phyloP scores from a whole-genome alignment of 2,329 filamentous ascomycete genomes.

The Fusarium duplospermum region DNA sequence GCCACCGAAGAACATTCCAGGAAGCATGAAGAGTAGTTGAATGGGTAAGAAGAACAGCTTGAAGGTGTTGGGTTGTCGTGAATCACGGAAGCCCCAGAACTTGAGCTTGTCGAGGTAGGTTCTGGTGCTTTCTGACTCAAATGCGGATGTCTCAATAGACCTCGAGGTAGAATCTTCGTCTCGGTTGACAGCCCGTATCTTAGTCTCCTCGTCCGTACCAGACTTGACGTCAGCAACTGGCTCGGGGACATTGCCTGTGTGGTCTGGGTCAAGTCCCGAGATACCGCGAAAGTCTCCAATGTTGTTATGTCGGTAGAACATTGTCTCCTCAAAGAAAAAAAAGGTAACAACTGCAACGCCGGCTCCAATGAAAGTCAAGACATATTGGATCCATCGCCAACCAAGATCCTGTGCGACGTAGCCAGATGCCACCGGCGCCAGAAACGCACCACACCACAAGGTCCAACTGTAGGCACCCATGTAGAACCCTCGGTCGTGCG shows the following conservation, averaged over 20 bases:
- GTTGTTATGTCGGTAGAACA: slow-evolving; percentile 28
- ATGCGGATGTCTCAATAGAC: background rate
- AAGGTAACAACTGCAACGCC: slow-evolving; percentile 22
- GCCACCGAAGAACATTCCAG: slow-evolving; percentile 39
- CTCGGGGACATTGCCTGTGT: background rate
- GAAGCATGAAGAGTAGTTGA: slow-evolving; percentile 15
- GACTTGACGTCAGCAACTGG: background rate
- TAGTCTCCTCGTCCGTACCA: background rate
- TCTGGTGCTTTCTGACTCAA: slow-evolving; percentile 8
- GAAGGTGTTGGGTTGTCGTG: slow-evolving; percentile 35
- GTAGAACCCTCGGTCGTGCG: slow-evolving; percentile 41
- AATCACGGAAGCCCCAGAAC: slow-evolving; percentile 32
- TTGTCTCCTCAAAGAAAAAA: slow-evolving; percentile 43
- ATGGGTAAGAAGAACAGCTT: slow-evolving; percentile 33
- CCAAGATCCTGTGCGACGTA: slow-evolving; percentile 37
- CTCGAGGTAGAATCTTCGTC: background rate
- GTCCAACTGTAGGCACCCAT: slow-evolving; percentile 43
- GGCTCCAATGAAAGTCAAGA: slow-evolving; percentile 31
- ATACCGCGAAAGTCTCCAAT: slow-evolving; percentile 4
- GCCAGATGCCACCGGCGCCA: slow-evolving; percentile 39
- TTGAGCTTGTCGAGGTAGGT: slow-evolving; percentile 31
- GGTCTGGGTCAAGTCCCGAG: background rate
- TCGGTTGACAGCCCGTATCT: background rate
- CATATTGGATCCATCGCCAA: slow-evolving; percentile 44
- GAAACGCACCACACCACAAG: slow-evolving; percentile 40